Base-by-base conservation (phyloP, 345 rosid species). In the Pelargonium nanum region DNA sequence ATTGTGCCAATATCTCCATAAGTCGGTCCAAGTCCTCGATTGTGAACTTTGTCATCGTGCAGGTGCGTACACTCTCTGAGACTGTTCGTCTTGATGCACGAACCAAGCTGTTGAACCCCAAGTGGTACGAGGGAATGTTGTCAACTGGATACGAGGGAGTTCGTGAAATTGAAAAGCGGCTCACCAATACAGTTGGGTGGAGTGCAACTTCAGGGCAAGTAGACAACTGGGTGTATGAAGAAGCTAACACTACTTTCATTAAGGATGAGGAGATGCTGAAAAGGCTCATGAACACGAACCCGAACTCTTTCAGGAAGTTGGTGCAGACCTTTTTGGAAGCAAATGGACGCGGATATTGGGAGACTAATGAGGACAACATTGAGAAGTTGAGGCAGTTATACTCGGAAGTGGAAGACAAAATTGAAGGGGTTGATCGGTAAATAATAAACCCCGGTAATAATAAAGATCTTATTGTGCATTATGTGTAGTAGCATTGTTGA, bases 121-220 rank as follows among this genome's bases (percentile, higher is more conserved):
- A 89, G 66, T 93, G 99, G 99, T 93, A 89, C 51, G 99, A 93
- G 80, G 96, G 99, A 57, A 93, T 93, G 97, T 80, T 93, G 94
- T 80, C 96, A 25, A 83, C 79, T 26, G 99, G 99, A 7, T 93
- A 89, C 12, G 99, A 93, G 72, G 99, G 99, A 24, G 99, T 93
- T 24, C 88, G 97, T 0, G 99, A 93, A 71, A 93, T 93, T 20
- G 97, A 93, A 85, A 93, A 93, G 81, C 73, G 99, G 65, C 85
- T 93, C 6, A 84, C 96, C 2, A 89, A 93, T 59, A 93, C 96
- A 0, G 99, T 93, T 2, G 99, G 99, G 58, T 93, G 99, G 99
- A 93, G 97, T 72, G 99, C 97, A 60, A 93, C 99, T 0, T 93
- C 97, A 0, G 97, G 99, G 26, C 97, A 93, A 72, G 99, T 93